These are phyloP conservation scores for Psilocybe cyanescens DNA, from an alignment of 768 basidiomycete genomes.

Conservation along the genomic window DNA sequence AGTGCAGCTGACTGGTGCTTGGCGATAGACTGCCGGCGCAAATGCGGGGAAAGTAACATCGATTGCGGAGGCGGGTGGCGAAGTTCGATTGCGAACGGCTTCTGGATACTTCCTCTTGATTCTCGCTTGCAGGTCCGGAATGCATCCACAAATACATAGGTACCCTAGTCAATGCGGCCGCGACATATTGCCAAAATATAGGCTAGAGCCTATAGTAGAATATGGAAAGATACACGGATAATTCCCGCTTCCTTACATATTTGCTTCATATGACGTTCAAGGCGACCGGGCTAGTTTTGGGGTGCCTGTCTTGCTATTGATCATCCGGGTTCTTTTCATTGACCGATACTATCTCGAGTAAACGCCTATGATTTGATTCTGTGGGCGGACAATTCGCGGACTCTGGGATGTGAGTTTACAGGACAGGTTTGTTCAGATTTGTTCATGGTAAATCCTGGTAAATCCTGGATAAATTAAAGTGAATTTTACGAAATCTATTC, in stretches of 20 bases:
- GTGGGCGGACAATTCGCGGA: neutral
- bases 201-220: neutral
- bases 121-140: neutral
- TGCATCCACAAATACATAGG: neutral
- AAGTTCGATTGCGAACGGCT: neutral
- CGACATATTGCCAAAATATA: neutral
- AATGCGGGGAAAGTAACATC: constrained; percentile 16
- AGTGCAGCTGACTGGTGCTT: neutral
- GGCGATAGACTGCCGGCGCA: constrained; percentile 8
- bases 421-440: no score
- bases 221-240: constrained; percentile 2
- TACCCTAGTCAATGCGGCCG: neutral
- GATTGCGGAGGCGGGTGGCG: neutral
- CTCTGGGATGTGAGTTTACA: neutral
- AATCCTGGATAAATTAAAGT: neutral
- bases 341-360: neutral
- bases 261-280: neutral
- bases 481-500: neutral
- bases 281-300: neutral
- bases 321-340: neutral
- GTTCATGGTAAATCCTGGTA: no score
- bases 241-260: neutral
- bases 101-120: neutral
- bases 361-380: neutral
- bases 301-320: neutral